phyloP scores from a whole-genome alignment of 345 rosid species.

The Hypericum perforatum region DNA sequence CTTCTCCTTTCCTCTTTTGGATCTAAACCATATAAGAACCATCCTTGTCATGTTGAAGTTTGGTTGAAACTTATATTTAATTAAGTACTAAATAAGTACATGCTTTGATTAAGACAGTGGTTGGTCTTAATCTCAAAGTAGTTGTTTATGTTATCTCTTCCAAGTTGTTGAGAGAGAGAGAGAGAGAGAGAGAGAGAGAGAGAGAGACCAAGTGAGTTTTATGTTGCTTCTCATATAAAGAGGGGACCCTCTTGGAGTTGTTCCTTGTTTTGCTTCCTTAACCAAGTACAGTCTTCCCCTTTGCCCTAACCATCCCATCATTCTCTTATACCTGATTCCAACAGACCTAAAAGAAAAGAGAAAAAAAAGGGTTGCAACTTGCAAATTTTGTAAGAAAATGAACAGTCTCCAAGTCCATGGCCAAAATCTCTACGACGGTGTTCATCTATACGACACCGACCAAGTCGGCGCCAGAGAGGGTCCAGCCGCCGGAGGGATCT shows the following conservation, averaged over 20 bases:
- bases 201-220: conserved; percentile 28
- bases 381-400: conserved; percentile 9
- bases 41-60: not conserved
- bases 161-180: conserved; percentile 1
- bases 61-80: no score
- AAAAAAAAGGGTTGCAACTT: no score
- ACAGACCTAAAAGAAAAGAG: not conserved
- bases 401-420: conserved; percentile 18
- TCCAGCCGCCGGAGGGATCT: conserved; percentile 32
- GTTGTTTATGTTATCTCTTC: not conserved
- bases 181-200: no score
- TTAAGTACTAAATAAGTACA: no score
- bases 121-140: no score
- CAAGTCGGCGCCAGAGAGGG: conserved; percentile 12
- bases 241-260: conserved; percentile 16
- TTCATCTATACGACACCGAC: conserved; percentile 24
- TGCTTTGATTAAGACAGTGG: not conserved
- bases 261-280: conserved; percentile 24
- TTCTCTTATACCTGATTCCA: not conserved
- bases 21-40: no score
- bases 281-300: conserved; percentile 18
- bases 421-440: conserved; percentile 12
- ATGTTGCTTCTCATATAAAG: conserved; percentile 34
- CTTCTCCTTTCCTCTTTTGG: no score
- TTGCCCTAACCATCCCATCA: conserved; percentile 42